Conservation (phyloP, 257 asterid species). For the Parsonsia alboflavescens region DNA sequence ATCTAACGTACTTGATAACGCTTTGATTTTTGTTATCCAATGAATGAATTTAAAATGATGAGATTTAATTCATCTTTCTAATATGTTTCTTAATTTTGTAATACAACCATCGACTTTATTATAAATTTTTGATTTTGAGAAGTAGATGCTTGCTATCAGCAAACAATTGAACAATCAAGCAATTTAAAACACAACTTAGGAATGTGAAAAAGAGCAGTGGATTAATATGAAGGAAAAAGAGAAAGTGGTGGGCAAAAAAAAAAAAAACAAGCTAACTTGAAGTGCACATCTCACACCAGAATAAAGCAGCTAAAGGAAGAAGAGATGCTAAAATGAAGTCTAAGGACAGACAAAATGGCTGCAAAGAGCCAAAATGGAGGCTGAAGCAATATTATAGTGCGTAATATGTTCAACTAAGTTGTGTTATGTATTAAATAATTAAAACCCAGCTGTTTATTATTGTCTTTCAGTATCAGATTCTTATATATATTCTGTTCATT, state of each 20-base stretch:
- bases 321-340: background rate
- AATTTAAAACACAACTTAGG: background rate
- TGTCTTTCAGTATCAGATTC: slow-evolving; percentile 1
- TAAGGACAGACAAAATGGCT: background rate
- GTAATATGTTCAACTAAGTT: background rate
- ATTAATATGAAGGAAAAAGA: background rate
- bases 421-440: background rate
- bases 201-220: background rate
- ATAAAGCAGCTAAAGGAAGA: background rate
- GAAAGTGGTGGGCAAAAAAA: background rate
- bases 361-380: background rate
- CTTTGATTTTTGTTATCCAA: background rate
- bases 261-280: too few relatives aligned
- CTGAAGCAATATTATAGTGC: background rate
- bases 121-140: background rate
- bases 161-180: background rate
- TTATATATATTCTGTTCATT: background rate
- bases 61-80: background rate
- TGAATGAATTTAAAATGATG: background rate
- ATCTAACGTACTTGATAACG: background rate
- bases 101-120: background rate
- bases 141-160: background rate
- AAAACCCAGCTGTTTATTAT: background rate
- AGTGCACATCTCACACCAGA: background rate
- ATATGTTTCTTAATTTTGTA: background rate